Conservation (phyloP, 176 grass and related monocot genomes). For the Paspalum vaginatum region DNA sequence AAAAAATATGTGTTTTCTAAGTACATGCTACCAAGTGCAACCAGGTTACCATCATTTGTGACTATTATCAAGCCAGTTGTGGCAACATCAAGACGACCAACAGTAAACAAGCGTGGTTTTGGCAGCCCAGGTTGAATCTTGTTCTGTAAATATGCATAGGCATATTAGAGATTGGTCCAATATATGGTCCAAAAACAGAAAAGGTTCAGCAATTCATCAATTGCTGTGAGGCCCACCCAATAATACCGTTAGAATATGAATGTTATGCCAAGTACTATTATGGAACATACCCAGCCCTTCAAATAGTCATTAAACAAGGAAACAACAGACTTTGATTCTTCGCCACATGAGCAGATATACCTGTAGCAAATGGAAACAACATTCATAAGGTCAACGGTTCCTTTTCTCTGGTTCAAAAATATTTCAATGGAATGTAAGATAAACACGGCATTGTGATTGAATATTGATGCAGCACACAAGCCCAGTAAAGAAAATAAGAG, state of each 20-base stretch:
- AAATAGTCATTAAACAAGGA: slow-evolving; percentile 81
- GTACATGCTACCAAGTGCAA: slow-evolving; percentile 15
- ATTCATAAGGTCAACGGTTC: slow-evolving; percentile 18
- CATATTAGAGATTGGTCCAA: slow-evolving; percentile 19
- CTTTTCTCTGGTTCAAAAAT: slow-evolving; percentile 13
- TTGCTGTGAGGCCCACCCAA: neutral
- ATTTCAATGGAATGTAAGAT: neutral
- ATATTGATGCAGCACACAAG: neutral
- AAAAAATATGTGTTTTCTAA: slow-evolving; percentile 3
- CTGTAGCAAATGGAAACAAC: slow-evolving; percentile 50
- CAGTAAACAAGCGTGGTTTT: slow-evolving; percentile 89
- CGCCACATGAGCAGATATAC: slow-evolving; percentile 85
- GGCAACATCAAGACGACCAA: slow-evolving; percentile 95
- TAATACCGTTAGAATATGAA: neutral
- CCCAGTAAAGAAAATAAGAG: slow-evolving; percentile 25
- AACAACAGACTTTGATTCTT: slow-evolving; percentile 87
- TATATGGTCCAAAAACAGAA: neutral
- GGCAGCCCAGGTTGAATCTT: slow-evolving; percentile 77
- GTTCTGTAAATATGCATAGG: slow-evolving; percentile 58
- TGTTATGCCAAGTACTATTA: neutral
- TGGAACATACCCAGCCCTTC: slow-evolving; percentile 86
- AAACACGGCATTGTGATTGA: neutral
- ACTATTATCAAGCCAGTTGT: slow-evolving; percentile 90
- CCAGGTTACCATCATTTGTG: slow-evolving; percentile 88
- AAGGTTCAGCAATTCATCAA: neutral